Evolutionary conservation across 2,329 filamentous ascomycete genomes (phyloP), one percentile per base, ranked within the genome.

Genomic region (Monosporascus sp.): DNA sequence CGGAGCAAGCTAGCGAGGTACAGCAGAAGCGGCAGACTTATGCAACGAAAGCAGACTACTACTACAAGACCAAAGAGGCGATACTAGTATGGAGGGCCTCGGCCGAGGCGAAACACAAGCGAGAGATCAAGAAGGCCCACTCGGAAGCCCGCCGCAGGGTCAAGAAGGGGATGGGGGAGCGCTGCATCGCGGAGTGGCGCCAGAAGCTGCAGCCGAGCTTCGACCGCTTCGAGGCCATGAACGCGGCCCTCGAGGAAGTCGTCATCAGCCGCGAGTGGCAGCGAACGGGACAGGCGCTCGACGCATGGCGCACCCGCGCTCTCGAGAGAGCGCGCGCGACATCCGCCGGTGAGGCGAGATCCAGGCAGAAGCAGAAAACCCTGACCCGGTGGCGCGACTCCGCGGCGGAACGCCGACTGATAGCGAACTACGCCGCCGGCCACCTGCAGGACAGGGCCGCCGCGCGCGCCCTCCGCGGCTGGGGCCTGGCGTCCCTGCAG

Each of bases 141-240:
- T 48, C 68, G 40, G 67, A 68, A 55, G 65, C 65, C 17, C 67
- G 67, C 22, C 67, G 66, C 16, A 56, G 61, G 50, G 66, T 69
- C 24, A 69, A 68, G 58, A 68, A 60, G 53, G 61, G 60, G 4
- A 67, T 68, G 65, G 67, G 67, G 9, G 58, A 58, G 24, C 65
- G 64, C 17, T 66, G 62, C 27, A 55, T 69, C 24, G 58, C 53
- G 22, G 53, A 60, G 51, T 69, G 67, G 67, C 65, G 63, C 7
- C 53, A 58, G 40, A 57, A 59, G 48, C 56, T 67, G 2, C 58
- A 60, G 37, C 57, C 62, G n/a, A 66, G 58, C 45, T 55, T 60
- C 51, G 55, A 62, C 48, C 63, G 59, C 37, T 60, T 52, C 35
- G 62, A 65, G 40, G 45, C 50, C 5, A 61, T 68, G 64, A 58